Base-by-base conservation (phyloP, 768 basidiomycete genomes). In the Boletus sp. region DNA sequence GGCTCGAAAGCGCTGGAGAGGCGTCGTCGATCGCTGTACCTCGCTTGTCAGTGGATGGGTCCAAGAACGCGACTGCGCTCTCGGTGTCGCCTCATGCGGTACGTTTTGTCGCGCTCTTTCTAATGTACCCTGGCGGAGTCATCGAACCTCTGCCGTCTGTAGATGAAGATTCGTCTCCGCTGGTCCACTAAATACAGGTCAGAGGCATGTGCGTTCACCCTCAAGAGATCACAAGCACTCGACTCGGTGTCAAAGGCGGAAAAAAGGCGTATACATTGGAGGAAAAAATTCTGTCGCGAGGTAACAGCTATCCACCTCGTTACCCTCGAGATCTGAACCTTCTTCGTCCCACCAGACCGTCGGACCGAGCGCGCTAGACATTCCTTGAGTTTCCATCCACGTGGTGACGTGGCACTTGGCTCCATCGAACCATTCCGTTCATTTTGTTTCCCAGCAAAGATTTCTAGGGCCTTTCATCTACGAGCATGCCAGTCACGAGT, bases 261-360 rank as follows among this genome's bases (percentile, higher is more conserved):
- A 48, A 77, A 73, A 55, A 72, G 72, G 64, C 80, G 74, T 50
- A 65, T 78, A 49, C 76, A 80, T 7, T 85, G 85, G 85, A 71
- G 81, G 47, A 83, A 79, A 62, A 75, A 75, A n/a, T 79, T 81
- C 29, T 87, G 86, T 66, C 72, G 76, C 4, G 76, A 80, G 71
- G 82, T 78, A 65, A 55, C 0, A 18, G 24, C 44, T 42, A 7
- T 32, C 18, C 40, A 32, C 7, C 24, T 50, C 20, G 17, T 37
- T 47, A 3, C 17, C 1, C 29, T 28, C 12, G 14, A 36, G 32
- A 50, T 54, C 58, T 64, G 52, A 56, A 51, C 14, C 8, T 11
- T 14, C 39, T 35, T 29, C 9, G 5, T 45, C 42, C 29, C 5
- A 5, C 12, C 18, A 69, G 68, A 69, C 68, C 4, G 53, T 62